Evolutionary conservation across 148 eudicot species (phyloP), one percentile per base, ranked within the genome.

Genomic region (Camellia lanceoleosa): DNA sequence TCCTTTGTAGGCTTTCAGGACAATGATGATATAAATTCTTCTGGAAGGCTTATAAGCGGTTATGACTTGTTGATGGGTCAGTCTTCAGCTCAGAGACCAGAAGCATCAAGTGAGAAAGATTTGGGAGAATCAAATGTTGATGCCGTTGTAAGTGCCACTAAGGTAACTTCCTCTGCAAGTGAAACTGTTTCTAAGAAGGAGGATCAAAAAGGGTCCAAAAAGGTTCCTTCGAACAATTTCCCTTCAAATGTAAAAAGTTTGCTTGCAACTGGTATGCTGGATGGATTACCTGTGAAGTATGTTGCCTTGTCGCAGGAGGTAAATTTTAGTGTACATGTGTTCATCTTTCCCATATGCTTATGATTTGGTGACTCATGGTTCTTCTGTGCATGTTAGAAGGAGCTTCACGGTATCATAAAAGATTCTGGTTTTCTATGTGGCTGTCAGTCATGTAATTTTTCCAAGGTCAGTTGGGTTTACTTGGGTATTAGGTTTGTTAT

Each of bases 281-380:
- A 94, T 87, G 98, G 94, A 68, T 94, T 93, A 62, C 88, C 92
- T 42, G 95, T 94, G 81, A 94, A 90, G 84, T 94, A 94, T 80
- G 86, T 88, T 80, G 88, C 97, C 74, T 91, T 94, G 97, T 89
- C 98, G 19, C 81, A 89, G 75, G 95, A 94, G 95, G 98, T 94
- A 84, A 82, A 51, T 58, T 74, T 68, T 43, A 47, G 9, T 74
- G 58, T 3, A 78, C 38, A 8, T 80, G 4, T 71, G n/a, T 43
- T 75, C 20, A 55, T 80, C 58, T 19, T 71, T 77, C 78, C 58
- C 63, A 68, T 62, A 64, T 23, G 42, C 63, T 69, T 46, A 7
- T 56, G 46, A 66, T 74, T 66, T 75, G 73, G n/a, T 83, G 65
- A 51, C 67, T 43, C 38, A 7, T 82, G 38, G 20, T 62, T 59